Conservation (phyloP, 2,329 filamentous ascomycete species). For the Ramichloridium luteum region DNA sequence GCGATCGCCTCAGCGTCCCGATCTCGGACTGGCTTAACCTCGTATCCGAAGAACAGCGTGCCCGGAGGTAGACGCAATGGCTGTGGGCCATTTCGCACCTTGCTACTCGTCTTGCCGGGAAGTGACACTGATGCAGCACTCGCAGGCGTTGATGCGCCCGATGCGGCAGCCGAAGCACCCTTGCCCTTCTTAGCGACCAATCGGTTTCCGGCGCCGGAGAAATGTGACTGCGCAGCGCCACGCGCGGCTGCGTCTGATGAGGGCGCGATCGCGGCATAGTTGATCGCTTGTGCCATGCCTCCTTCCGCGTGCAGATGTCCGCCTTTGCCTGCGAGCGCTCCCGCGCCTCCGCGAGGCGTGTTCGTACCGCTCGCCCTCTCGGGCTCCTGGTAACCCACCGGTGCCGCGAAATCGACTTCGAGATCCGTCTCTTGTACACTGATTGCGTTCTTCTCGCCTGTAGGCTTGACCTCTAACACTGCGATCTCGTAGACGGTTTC, state of each 20-base stretch:
- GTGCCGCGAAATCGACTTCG: slow-evolving; percentile 88
- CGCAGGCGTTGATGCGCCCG: slow-evolving; percentile 14
- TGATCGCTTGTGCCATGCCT: slow-evolving; percentile 96
- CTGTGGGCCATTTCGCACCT: slow-evolving; percentile 64
- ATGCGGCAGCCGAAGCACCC: slow-evolving; percentile 31
- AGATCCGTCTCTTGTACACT: slow-evolving; percentile 95
- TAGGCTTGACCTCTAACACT: slow-evolving; percentile 84
- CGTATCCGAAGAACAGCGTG: slow-evolving; percentile 94
- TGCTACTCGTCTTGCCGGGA: slow-evolving; percentile 17
- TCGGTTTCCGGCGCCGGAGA: slow-evolving; percentile 66
- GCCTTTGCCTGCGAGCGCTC: slow-evolving; percentile 45
- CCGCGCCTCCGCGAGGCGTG: slow-evolving; percentile 57
- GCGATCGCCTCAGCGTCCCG: slow-evolving; percentile 53
- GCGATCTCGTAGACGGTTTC: slow-evolving; percentile 87
- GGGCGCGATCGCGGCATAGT: slow-evolving; percentile 83
- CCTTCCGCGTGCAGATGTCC: slow-evolving; percentile 73
- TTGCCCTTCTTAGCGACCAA: slow-evolving; percentile 79
- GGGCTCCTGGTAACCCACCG: slow-evolving; percentile 87
- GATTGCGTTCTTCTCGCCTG: slow-evolving; percentile 68
- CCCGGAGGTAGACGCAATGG: slow-evolving; percentile 74
- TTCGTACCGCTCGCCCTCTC: slow-evolving; percentile 68
- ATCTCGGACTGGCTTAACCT: slow-evolving; percentile 77
- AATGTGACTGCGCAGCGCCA: slow-evolving; percentile 60
- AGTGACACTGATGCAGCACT: slow-evolving; percentile 31
- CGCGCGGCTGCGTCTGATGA: slow-evolving; percentile 53